Evolutionary conservation across 73 alveolate species (phyloP), one percentile per base, ranked within the genome.

Genomic region (Stentor roeselii): DNA sequence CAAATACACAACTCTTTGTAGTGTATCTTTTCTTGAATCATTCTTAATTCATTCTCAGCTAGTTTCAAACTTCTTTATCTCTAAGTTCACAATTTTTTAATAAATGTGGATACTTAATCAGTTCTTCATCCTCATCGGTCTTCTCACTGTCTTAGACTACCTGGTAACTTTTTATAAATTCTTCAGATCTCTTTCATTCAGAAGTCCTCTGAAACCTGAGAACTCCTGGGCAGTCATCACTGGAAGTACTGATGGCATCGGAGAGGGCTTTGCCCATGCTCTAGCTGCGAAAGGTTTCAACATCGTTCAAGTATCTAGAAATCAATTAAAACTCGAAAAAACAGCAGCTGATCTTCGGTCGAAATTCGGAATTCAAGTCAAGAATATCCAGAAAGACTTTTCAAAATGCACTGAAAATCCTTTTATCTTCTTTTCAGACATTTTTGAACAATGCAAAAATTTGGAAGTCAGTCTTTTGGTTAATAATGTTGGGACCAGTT

Each of bases 221-320:
- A 93, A 84, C 39, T 42, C 86, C 31, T 92, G 93, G 93, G 94
- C 94, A 35, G 92, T 92, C 30, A 90, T 92, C 3, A 92, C 97
- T n/a, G 97, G 97, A 4, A 89, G 92, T 3, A 78, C 95, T 41
- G 95, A 92, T 86, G 93, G 94, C 4, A 87, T 92, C 37, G 97
- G 97, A 35, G 75, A 78, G 41, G 89, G 88, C 4, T 92, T 76
- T 87, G 75, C 91, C 42, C 60, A 90, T 61, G 82, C 82, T 31
- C 84, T 92, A 32, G 95, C 94, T 36, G 35, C 76, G 60, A 42
- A 87, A 74, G 94, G 94, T 42, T 92, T 92, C 67, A 92, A 92
- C 60, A 82, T 92, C 3, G 76, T 89, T 32, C 78, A 85, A 39
- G 85, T 92, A 3, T 86, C 89, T 15, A 92, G 98, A 60, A 90